phyloP scores from a whole-genome alignment of 129 eudicot genomes.

The Logfia minima region DNA sequence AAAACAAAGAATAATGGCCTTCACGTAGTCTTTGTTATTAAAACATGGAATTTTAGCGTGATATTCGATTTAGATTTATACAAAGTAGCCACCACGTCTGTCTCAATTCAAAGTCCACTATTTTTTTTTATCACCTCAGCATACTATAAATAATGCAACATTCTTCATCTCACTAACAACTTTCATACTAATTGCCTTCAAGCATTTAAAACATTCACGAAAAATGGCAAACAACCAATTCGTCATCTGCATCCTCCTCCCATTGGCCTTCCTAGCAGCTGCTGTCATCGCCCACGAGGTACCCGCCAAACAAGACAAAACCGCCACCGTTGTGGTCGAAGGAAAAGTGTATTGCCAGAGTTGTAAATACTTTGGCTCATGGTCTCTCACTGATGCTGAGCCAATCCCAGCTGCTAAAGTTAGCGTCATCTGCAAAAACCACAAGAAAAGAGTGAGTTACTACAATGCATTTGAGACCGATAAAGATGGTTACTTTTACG shows the following conservation, averaged over 20 bases:
- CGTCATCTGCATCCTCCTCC: conserved; percentile 36
- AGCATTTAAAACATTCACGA: not conserved
- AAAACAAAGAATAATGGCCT: conserved; percentile 10
- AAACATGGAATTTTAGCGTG: not conserved
- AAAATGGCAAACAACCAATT: conserved; percentile 56
- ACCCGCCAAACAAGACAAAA: conserved; percentile 43
- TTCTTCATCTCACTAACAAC: conserved; percentile 21
- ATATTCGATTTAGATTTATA: not conserved
- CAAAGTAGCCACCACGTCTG: conserved; percentile 55
- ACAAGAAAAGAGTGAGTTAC: conserved; percentile 66
- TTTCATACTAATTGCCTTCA: conserved; percentile 13
- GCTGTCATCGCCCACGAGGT: conserved; percentile 41
- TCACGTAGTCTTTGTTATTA: conserved; percentile 27
- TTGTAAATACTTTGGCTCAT: conserved; percentile 61
- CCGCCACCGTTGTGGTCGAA: conserved; percentile 65
- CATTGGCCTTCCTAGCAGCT: conserved; percentile 42
- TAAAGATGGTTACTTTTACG: conserved; percentile 72
- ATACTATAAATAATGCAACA: conserved; percentile 35
- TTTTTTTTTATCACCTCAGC: conserved; percentile 6
- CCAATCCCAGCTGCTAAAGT: conserved; percentile 71
- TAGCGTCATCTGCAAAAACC: conserved; percentile 82
- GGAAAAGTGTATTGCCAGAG: conserved; percentile 87
- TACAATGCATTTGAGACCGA: conserved; percentile 65
- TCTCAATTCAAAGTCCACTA: conserved; percentile 9
- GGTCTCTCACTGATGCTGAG: conserved; percentile 68